Base-by-base conservation (phyloP, 495 filamentous ascomycete genomes). In the Cercophora newfieldiana region DNA sequence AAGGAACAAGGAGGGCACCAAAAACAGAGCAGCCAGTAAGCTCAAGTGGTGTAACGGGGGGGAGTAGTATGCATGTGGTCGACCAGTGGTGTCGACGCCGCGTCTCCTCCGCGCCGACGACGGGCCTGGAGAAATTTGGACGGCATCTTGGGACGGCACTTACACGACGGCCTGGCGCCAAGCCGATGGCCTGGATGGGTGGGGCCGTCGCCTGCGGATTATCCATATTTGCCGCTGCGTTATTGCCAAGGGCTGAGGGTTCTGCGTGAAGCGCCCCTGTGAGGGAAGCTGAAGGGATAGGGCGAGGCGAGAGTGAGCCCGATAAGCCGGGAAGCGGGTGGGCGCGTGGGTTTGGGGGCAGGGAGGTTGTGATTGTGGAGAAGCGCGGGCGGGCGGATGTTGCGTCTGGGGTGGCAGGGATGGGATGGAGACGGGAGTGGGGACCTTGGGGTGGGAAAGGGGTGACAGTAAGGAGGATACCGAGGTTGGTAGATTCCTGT, bases 131-230 rank as follows among this genome's bases (percentile, higher is more conserved):
- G 10, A 31, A 22, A 16, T 57, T 22, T 57, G 37, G 14, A 29
- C 54, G 54, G 54, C 54, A 57, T 16, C 7, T 57, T 57, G 8
- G 16, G 7, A 28, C 54, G 54, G 54, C 54, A 57, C 26, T 57
- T 57, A 28, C 16, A 30, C 26, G 24, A 14, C 3, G 54, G 6
- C 21, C 22, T 29, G 54, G 24, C 26, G 54, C 37, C 37, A 44
- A 44, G 54, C 22, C 26, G 18, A 19, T 10, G 22, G 22, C 10
- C 21, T 26, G 28, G 24, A 22, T 26, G 29, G 54, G 54, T 18
- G 54, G 22, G 16, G 5, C 26, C 54, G 54, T 26, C 54, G 21
- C 26, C 25, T 19, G 21, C 26, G 54, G 54, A 31, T 28, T 30
- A 29, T 57, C 54, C 54, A 57, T 57, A 30, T 57, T 57, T 44